These are phyloP conservation scores for Leishmania gerbilli DNA, from an alignment of 208 protist genomes.

Conservation along the genomic window DNA sequence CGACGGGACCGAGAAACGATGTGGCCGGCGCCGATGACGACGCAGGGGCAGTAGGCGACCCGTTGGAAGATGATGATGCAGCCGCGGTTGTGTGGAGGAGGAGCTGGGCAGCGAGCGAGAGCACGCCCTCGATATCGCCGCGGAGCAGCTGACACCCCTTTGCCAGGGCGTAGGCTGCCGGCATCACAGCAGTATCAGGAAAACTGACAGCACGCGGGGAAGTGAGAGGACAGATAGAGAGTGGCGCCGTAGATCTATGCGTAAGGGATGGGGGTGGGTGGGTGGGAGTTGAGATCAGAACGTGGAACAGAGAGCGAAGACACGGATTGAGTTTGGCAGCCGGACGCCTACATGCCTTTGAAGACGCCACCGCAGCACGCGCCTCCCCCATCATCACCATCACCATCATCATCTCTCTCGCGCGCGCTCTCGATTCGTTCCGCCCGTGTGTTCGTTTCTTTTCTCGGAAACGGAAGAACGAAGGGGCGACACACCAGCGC, in stretches of 20 bases:
- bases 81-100: conserved; percentile 2
- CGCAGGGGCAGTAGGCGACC: neutral
- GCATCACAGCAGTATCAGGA: conserved; percentile 31
- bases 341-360: neutral
- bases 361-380: neutral
- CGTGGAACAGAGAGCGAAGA: neutral
- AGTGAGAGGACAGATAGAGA: neutral
- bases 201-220: neutral
- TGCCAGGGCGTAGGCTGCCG: conserved; percentile 49
- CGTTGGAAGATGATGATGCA: neutral
- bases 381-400: neutral
- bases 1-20: conserved; percentile 3
- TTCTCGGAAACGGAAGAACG: too few relatives aligned
- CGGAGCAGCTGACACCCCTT: conserved; percentile 61
- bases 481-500: too few relatives aligned
- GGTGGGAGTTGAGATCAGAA: neutral
- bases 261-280: neutral
- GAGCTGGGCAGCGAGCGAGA: conserved; percentile 41
- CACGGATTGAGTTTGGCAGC: neutral
- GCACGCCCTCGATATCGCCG: conserved; percentile 59
- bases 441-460: too few relatives aligned
- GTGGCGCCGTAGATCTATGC: neutral
- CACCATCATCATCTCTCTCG: neutral
- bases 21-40: conserved; percentile 14
- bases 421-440: neutral